A percentile compares a stretch with the other conserved stretches of the same genome.
Conservation (phyloP, 345 rosid species). For the Luvunga scandens region DNA sequence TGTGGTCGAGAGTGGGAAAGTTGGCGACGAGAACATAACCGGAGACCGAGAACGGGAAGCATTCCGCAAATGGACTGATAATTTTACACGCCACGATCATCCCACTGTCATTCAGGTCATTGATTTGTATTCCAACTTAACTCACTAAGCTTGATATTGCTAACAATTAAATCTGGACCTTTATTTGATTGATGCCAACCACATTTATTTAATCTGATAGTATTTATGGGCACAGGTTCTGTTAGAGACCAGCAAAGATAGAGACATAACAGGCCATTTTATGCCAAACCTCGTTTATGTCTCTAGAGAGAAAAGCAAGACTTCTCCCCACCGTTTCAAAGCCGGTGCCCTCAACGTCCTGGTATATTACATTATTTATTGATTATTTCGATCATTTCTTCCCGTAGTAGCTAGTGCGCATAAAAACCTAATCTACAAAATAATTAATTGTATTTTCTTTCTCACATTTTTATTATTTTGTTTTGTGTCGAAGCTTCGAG, state of each 20-base stretch:
- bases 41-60: slow-evolving; percentile 21
- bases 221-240: slow-evolving; percentile 33
- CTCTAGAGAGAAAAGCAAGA: slow-evolving; percentile 57
- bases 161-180: not conserved
- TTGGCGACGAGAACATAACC: slow-evolving; percentile 27
- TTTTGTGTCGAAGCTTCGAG: slow-evolving; percentile 51
- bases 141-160: not conserved
- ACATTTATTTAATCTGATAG: not conserved
- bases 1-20: slow-evolving; percentile 44
- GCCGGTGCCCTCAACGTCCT: slow-evolving; percentile 82
- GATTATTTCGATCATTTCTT: too few relatives aligned
- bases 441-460: not conserved
- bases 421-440: too few relatives aligned
- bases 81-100: slow-evolving; percentile 55
- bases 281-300: slow-evolving; percentile 71
- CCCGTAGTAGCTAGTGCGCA: too few relatives aligned
- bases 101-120: slow-evolving; percentile 64
- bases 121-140: not conserved
- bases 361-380: slow-evolving; percentile 22
- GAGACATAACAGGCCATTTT: slow-evolving; percentile 27
- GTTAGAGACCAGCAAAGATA: slow-evolving; percentile 38
- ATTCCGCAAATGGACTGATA: slow-evolving; percentile 40
- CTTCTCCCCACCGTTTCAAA: slow-evolving; percentile 59
- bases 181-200: not conserved
- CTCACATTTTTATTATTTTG: not conserved